Evolutionary conservation across 257 asterid species (phyloP), one percentile per base, ranked within the genome.

Genomic region (Salvia rosmarinus): DNA sequence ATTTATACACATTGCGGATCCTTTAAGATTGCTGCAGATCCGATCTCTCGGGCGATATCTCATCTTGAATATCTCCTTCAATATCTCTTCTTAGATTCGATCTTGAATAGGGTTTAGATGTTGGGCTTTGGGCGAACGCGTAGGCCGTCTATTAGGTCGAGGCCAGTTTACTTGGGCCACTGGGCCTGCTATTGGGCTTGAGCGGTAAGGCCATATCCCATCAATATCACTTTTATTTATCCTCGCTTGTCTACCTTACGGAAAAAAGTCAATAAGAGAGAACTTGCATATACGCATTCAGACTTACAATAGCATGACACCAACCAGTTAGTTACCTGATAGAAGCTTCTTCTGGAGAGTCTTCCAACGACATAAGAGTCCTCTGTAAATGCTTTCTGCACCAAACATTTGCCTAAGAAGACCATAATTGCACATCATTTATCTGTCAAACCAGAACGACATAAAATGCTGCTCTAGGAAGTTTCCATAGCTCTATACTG

Each of bases 261-360:
- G 43, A 42, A n/a, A 46, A 40, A 25, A n/a, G 39, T 19, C 23
- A 55, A 54, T 57, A 46, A 10, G 32, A 42, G 60, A 19, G 4
- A 61, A 56, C 34, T 52, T 54, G 43, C 55, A n/a, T n/a, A 65
- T 23, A 23, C 46, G 64, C 47, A 58, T 64, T 68, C 55, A 59
- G 62, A 63, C 19, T 58, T 19, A 43, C 4, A 17, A 62, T 44
- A 68, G 10, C 54, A 63, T 64, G 21, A 50, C 17, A 42, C 56
- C 55, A 76, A 62, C 16, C 20, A n/a, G n/a, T n/a, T 3, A 39
- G 20, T 67, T 75, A 92, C 99, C 99, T 88, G 97, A 82, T 82
- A 89, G 77, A 95, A 95, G 79, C 98, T 85, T 91, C 98, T 81
- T 91, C 98, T 58, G 89, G 95, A 47, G 97, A 91, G 58, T 91